Percentiles rank a stretch among this genome's conserved stretches.
These are phyloP conservation scores for Ceratocystis variospora DNA, from an alignment of 2,329 filamentous ascomycete genomes.

Conservation along the genomic window DNA sequence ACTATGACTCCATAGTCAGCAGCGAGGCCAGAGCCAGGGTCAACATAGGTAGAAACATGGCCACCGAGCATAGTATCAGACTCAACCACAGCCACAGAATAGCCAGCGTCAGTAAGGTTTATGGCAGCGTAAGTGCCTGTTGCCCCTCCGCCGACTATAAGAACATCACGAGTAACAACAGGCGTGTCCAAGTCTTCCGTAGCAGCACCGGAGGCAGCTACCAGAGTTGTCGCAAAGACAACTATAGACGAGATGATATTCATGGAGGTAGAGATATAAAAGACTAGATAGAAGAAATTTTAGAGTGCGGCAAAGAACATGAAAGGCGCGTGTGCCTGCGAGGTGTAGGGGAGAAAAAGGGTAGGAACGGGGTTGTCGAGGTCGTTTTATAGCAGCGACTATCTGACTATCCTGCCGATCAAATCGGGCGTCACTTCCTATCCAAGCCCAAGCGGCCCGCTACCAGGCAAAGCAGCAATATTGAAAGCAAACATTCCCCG, in stretches of 20 bases:
- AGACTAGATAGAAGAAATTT: neutral
- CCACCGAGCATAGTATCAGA: conserved; percentile 62
- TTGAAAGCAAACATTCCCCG: too few relatives aligned
- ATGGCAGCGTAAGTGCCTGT: conserved; percentile 58
- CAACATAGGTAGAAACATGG: conserved; percentile 58
- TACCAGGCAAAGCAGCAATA: neutral
- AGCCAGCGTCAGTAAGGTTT: conserved; percentile 54
- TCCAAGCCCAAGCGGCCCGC: neutral
- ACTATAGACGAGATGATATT: neutral
- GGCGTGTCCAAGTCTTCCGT: neutral
- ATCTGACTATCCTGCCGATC: too few relatives aligned
- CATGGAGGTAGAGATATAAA: neutral
- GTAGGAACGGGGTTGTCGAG: neutral
- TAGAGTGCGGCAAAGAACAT: neutral
- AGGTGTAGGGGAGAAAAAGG: neutral
- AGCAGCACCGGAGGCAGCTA: conserved; percentile 15
- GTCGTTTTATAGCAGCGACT: neutral
- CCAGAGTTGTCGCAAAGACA: neutral
- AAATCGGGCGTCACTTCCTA: neutral
- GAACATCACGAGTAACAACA: conserved; percentile 47
- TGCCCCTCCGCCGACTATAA: conserved; percentile 57
- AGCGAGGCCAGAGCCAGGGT: conserved; percentile 57
- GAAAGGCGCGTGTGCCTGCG: too few relatives aligned
- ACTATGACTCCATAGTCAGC: conserved; percentile 59
- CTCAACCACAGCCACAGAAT: conserved; percentile 58